phyloP scores from a whole-genome alignment of 257 asterid species.

The Handroanthus guayacan region DNA sequence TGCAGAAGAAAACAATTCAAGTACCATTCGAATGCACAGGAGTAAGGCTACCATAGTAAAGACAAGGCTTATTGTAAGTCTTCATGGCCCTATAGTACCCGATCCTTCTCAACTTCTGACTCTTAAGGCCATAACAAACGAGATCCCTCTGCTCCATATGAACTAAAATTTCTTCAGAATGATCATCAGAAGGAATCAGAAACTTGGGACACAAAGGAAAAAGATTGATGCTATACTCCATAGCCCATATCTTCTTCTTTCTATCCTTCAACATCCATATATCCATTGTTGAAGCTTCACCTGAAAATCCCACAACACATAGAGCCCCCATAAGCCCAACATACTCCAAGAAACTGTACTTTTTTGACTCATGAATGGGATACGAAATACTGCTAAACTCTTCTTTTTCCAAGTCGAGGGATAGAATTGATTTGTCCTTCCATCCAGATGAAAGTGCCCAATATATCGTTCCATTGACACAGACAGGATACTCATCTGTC shows the following conservation, averaged over 20 bases:
- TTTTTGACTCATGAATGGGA: conserved; percentile 34
- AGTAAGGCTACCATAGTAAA: conserved; percentile 43
- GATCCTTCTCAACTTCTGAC: conserved; percentile 23
- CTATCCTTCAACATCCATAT: conserved; percentile 51
- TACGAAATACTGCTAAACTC: conserved; percentile 44
- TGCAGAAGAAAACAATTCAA: not conserved
- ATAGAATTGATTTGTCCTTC: conserved; percentile 49
- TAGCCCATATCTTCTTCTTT: conserved; percentile 41
- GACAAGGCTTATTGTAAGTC: conserved; percentile 45
- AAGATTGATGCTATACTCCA: conserved; percentile 48
- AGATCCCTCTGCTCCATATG: conserved; percentile 52
- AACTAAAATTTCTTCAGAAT: conserved; percentile 50
- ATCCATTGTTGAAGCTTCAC: conserved; percentile 44
- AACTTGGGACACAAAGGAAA: conserved; percentile 47
- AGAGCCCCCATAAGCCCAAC: conserved; percentile 47
- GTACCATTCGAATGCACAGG: conserved; percentile 3
- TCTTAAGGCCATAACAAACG: conserved; percentile 41
- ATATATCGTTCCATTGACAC: conserved; percentile 44
- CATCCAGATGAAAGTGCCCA: conserved; percentile 50
- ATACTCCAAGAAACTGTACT: conserved; percentile 46
- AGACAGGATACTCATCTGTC: conserved; percentile 50
- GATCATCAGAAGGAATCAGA: conserved; percentile 42
- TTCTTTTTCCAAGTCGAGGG: conserved; percentile 47
- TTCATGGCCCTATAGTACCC: conserved; percentile 46
- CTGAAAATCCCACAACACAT: conserved; percentile 48